Conservation (phyloP, 805 yeast species). For the Tetrapisispora phaffii region DNA sequence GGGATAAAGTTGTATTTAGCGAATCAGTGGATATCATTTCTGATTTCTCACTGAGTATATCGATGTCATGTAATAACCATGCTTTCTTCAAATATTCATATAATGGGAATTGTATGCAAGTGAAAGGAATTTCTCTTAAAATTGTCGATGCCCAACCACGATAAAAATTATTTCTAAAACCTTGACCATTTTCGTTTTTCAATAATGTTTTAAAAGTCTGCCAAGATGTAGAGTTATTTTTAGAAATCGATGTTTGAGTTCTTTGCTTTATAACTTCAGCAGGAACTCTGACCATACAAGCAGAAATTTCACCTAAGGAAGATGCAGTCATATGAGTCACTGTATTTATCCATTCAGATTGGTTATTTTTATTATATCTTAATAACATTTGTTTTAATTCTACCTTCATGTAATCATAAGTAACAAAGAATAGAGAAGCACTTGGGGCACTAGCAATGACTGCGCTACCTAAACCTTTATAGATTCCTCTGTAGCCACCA, state of each 20-base stretch:
- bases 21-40: neutral
- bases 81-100: conserved; percentile 70
- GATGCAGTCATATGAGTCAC: conserved; percentile 79
- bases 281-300: conserved; percentile 91
- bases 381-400: conserved; percentile 30
- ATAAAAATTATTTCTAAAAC: conserved; percentile 66
- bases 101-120: conserved; percentile 89
- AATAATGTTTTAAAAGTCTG: conserved; percentile 57
- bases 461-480: conserved; percentile 86
- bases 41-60: conserved; percentile 27
- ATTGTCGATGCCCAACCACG: conserved; percentile 92
- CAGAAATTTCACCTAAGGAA: conserved; percentile 82
- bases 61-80: conserved; percentile 39
- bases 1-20: conserved; percentile 26
- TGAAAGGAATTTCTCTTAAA: conserved; percentile 92
- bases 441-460: conserved; percentile 92
- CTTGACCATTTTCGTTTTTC: conserved; percentile 64
- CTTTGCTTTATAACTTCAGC: conserved; percentile 94
- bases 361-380: neutral
- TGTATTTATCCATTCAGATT: conserved; percentile 29
- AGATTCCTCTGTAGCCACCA: conserved; percentile 90
- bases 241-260: conserved; percentile 58
- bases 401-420: conserved; percentile 69
- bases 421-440: conserved; percentile 66
- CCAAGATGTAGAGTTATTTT: conserved; percentile 39